Base-by-base conservation (phyloP, 768 basidiomycete genomes). In the Rhizopogon vinicolor region DNA sequence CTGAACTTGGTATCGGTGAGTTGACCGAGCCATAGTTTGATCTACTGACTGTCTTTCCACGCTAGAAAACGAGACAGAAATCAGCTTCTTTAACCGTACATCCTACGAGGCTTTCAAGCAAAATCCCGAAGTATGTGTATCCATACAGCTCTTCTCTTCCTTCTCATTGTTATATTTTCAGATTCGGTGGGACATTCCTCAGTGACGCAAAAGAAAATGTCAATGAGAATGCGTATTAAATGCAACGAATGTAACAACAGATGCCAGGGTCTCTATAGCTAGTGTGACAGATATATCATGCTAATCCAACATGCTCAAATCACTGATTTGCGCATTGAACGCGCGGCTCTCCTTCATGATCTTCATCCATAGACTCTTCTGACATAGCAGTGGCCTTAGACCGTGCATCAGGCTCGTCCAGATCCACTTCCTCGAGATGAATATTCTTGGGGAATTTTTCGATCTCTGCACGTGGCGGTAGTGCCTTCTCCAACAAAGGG, bases 281-380 rank as follows among this genome's bases (percentile, higher is more conserved):
- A 25, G 25, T 25, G 58, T 19, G 49, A 61, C 56, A 60, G 50
- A 56, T 46, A 44, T 53, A 44, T 53, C 31, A 44, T 44, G 45
- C 29, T 43, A 33, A 45, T 53, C 43, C 55, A 56, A 40, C 54
- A 40, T 51, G 22, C 18, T 18, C 44, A 56, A 49, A 61, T 75
- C 72, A 93, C 78, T 93, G 92, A 72, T 93, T 89, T 40, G 94
- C 93, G 71, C 96, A 98, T 78, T 97, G 95, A 45, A 98, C 95
- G 40, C 93, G 87, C 25, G 93, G 93, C 69, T 91, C 86, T n/a
- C 73, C 76, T 1, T 91, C 90, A 53, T 79, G 78, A 64, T 96
- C 95, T 72, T 96, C 93, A 62, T 98, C 95, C 94, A 97, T 97
- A 13, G 81, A 75, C 54, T 97, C 93, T 40, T 87, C 88, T 29